These are phyloP conservation scores for Pueraria montana DNA, from an alignment of 306 rosid species.

Conservation along the genomic window DNA sequence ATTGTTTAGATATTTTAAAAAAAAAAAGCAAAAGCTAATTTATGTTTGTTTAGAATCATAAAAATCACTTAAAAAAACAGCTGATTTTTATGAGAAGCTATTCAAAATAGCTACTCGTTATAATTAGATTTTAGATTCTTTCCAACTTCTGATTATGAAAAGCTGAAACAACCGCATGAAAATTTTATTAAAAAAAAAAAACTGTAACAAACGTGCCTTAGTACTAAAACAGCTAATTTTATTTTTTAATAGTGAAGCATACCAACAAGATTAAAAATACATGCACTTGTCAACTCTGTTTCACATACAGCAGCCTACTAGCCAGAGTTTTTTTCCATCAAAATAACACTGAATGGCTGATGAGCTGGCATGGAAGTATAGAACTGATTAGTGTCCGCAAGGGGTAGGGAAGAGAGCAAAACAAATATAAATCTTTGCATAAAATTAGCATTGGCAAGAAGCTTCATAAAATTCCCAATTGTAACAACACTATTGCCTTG, in stretches of 20 bases:
- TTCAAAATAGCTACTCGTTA: not conserved
- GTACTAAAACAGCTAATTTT: slow-evolving; percentile 13
- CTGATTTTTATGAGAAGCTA: not conserved
- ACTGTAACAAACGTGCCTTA: not conserved
- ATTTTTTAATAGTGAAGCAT: not conserved
- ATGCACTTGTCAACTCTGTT: slow-evolving; percentile 25
- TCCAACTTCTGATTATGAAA: not conserved
- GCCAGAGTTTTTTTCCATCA: slow-evolving; percentile 5
- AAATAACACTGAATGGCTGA: slow-evolving; percentile 10
- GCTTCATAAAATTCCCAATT: slow-evolving; percentile 1
- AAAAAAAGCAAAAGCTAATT: not conserved
- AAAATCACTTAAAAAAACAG: not conserved
- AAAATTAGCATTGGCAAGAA: slow-evolving; percentile 26
- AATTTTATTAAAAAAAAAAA: not conserved
- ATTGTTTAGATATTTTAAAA: not conserved
- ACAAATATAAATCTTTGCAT: not conserved
- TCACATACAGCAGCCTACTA: slow-evolving; percentile 9
- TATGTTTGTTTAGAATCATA: not conserved
- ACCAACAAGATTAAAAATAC: slow-evolving; percentile 19
- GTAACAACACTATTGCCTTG: slow-evolving; percentile 27
- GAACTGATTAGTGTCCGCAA: slow-evolving; percentile 10
- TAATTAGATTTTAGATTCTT: not conserved
- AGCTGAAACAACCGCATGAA: not conserved
- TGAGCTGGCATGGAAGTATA: not conserved
- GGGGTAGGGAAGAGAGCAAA: not conserved